phyloP scores from a whole-genome alignment of 108 stramenopile genomes.

The Cyclotella baltica region DNA sequence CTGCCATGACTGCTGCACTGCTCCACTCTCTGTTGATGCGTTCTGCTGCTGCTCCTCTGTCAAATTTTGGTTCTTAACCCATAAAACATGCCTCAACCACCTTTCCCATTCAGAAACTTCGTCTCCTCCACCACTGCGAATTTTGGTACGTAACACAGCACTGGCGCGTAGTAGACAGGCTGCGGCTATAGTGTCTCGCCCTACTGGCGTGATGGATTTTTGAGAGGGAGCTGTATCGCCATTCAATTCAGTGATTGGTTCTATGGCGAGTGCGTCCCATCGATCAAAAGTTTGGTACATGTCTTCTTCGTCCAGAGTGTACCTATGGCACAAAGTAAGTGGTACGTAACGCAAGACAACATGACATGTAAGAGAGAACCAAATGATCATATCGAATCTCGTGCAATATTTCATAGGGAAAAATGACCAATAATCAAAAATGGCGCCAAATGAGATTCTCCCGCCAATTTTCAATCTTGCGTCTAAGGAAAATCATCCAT shows the following conservation, averaged over 20 bases:
- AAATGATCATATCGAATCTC: not conserved
- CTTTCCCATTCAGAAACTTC: constrained; percentile 55
- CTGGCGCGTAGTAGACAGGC: constrained; percentile 60
- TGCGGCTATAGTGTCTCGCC: constrained; percentile 49
- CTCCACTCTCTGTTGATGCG: not conserved
- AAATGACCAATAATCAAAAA: not conserved
- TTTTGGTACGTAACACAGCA: constrained; percentile 51
- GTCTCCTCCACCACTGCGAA: constrained; percentile 55
- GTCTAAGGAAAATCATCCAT: no score
- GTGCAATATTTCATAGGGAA: not conserved
- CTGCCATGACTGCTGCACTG: constrained; percentile 30
- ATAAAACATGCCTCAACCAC: constrained; percentile 54
- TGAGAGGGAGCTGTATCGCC: not conserved
- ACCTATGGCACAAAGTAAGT: constrained; percentile 13
- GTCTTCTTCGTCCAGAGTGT: constrained; percentile 60
- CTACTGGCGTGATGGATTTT: constrained; percentile 30
- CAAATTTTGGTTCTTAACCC: constrained; percentile 3
- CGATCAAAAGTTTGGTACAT: constrained; percentile 65
- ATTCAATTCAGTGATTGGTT: constrained; percentile 8
- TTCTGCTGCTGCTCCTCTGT: not conserved
- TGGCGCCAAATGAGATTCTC: not conserved
- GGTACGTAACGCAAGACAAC: no score
- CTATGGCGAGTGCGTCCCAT: constrained; percentile 58
- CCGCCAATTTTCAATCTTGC: no score
- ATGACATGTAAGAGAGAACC: not conserved